Conservation (phyloP, 768 basidiomycete genomes). For the Boletales sp. region DNA sequence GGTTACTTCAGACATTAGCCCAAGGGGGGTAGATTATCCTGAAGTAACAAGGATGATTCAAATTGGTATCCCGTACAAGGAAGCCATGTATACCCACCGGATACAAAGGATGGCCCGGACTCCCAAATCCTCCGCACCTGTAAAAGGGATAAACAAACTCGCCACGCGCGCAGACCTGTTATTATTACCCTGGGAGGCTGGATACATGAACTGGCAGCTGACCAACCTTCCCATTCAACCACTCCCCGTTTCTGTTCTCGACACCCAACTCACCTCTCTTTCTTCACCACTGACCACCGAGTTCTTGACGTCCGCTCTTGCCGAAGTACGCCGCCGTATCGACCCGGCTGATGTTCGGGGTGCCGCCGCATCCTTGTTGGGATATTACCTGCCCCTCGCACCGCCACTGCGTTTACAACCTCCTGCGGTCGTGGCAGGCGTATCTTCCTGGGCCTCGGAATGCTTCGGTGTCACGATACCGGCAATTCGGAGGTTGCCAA, state of each 20-base stretch:
- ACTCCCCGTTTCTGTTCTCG: slow-evolving; percentile 32
- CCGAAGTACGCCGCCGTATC: slow-evolving; percentile 32
- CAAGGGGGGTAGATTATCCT: slow-evolving; percentile 87
- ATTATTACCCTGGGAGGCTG: slow-evolving; percentile 74
- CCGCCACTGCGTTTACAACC: slow-evolving; percentile 45
- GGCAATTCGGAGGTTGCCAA: slow-evolving; percentile 15
- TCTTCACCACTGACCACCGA: slow-evolving; percentile 13
- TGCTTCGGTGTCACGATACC: slow-evolving; percentile 21
- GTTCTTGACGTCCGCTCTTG: slow-evolving; percentile 27
- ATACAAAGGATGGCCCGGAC: slow-evolving; percentile 83
- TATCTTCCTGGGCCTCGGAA: slow-evolving; percentile 54
- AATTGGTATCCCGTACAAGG: slow-evolving; percentile 68
- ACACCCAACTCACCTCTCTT: slow-evolving; percentile 9
- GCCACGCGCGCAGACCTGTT: slow-evolving; percentile 68
- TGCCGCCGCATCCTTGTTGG: slow-evolving; percentile 64
- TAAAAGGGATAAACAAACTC: slow-evolving; percentile 15
- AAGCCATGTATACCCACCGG: slow-evolving; percentile 81
- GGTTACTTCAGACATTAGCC: slow-evolving; percentile 85
- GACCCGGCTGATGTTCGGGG: slow-evolving; percentile 54
- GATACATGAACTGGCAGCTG: slow-evolving; percentile 61
- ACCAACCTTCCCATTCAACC: slow-evolving; percentile 67
- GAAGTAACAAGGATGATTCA: slow-evolving; percentile 89
- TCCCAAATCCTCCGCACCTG: slow-evolving; percentile 1
- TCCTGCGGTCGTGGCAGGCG: slow-evolving; percentile 48
- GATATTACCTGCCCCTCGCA: slow-evolving; percentile 61